These are phyloP conservation scores for Aspergillus sp. DNA, from an alignment of 2,329 filamentous ascomycete genomes.

Conservation along the genomic window DNA sequence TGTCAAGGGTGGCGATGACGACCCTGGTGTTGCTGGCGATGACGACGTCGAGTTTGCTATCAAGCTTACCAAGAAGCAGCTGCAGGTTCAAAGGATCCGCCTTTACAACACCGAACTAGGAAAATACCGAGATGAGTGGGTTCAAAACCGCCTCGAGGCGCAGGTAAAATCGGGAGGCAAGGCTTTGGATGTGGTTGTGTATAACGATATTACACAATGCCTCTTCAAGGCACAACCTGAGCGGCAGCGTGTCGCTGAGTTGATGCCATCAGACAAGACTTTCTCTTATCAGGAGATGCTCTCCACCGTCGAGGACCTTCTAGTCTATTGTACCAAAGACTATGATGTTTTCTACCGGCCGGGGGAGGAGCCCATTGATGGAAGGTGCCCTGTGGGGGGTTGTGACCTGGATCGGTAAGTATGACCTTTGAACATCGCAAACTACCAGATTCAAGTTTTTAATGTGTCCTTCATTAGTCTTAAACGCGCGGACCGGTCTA, in stretches of 20 bases:
- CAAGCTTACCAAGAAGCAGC: conserved; percentile 12
- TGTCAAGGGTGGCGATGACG: background rate
- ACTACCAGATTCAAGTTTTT: no score
- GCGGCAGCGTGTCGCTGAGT: background rate
- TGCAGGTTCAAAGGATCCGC: background rate
- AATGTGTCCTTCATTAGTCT: no score
- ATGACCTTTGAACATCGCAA: no score
- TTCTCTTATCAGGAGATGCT: no score
- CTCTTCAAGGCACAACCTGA: background rate
- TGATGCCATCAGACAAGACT: no score
- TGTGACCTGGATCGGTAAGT: no score
- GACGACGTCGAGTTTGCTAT: conserved; percentile 6
- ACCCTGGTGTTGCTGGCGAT: conserved; percentile 1
- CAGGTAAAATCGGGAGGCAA: background rate
- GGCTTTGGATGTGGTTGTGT: background rate
- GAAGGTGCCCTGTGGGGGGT: no score
- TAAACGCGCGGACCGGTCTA: no score
- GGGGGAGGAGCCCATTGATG: no score
- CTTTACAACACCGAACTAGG: background rate
- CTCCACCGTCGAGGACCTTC: no score
- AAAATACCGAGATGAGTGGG: background rate
- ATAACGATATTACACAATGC: conserved; percentile 1
- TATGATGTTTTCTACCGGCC: no score
- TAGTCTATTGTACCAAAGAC: no score
- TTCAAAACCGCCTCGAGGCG: background rate